Evolutionary conservation across 2,329 filamentous ascomycete genomes (phyloP).

Genomic region (Diaporthe sp.): DNA sequence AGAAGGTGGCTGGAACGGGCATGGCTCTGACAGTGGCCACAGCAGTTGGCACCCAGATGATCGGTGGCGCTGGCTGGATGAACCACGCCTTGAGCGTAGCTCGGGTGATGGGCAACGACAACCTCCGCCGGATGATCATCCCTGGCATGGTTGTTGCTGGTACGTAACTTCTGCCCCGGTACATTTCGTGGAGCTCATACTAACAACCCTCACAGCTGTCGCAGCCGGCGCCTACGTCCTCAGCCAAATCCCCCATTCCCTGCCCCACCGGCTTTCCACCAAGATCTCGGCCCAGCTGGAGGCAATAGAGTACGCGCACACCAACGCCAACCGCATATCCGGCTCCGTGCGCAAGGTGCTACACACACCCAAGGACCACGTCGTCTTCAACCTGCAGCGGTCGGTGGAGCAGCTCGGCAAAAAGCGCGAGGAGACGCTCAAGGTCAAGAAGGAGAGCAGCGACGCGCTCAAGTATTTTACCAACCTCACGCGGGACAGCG

Average conservation of each 20-base stretch:
- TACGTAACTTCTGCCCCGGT: slow-evolving; percentile 63
- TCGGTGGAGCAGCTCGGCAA: slow-evolving; percentile 86
- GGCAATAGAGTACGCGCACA: slow-evolving; percentile 91
- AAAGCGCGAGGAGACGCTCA: slow-evolving; percentile 86
- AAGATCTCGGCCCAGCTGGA: slow-evolving; percentile 88
- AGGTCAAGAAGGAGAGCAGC: slow-evolving; percentile 86
- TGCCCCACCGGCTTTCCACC: slow-evolving; percentile 85
- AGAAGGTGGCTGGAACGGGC: slow-evolving; percentile 93
- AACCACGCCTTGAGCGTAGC: slow-evolving; percentile 87
- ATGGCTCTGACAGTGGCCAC: slow-evolving; percentile 95
- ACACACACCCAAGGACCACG: slow-evolving; percentile 86
- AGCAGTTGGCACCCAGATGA: slow-evolving; percentile 83
- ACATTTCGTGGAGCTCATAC: slow-evolving; percentile 49
- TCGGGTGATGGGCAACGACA: slow-evolving; percentile 85
- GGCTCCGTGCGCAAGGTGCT: slow-evolving; percentile 90
- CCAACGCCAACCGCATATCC: slow-evolving; percentile 87
- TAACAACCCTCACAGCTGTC: slow-evolving; percentile 65
- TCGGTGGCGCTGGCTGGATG: slow-evolving; percentile 90
- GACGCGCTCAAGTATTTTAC: slow-evolving; percentile 91
- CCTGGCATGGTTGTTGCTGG: slow-evolving; percentile 84
- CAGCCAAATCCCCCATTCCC: slow-evolving; percentile 87
- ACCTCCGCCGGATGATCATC: slow-evolving; percentile 83
- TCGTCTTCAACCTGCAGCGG: slow-evolving; percentile 85
- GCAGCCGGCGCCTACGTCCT: slow-evolving; percentile 86
- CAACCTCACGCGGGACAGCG: slow-evolving; percentile 81